Base-by-base conservation (phyloP, 2,329 filamentous ascomycete genomes). In the Apiospora marii region DNA sequence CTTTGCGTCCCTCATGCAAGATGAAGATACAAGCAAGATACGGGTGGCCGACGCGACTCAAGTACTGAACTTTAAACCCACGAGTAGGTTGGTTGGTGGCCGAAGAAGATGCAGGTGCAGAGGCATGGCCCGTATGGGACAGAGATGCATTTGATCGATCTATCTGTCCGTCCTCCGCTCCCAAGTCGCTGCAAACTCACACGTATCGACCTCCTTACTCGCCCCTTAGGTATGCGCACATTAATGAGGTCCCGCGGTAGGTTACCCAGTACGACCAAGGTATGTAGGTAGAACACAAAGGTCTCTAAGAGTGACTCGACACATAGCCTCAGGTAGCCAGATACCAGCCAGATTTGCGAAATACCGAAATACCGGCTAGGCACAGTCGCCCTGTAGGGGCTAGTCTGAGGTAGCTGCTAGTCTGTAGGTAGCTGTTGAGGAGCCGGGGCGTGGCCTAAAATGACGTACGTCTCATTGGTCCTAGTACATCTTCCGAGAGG, bases 371-470 rank as follows among this genome's bases (percentile, higher is more conserved):
- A 34, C 16, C 53, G 53, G 34, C 53, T 61, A 61, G 27, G 34
- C 22, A 27, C 12, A 30, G 16, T 61, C 27, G 53, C 30, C 53
- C 34, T 22, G 53, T 61, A 61, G 30, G 46, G 44, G 46, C 58
- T 41, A 64, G 16, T 14, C 30, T 19, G 37, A n/a, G n/a, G n/a
- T 30, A 30, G 27, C 27, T 30, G 27, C 27, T 30, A 30, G 27
- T 30, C 27, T 30, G 27, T 30, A 30, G 27, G 27, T 64, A 41
- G 58, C 58, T 64, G 34, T 24, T 64, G 58, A n/a, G 30, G 53
- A 37, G 53, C 53, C 30, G 58, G 58, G 58, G 34, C 58, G 30
- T 64, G 58, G n/a, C 58, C 58, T 64, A 64, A 64, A 64, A 64
- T 64, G 58, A 64, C 58, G 58, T 64, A 64, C 58, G 22, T 64